These are phyloP conservation scores for Colletotrichum agaves DNA, from an alignment of 2,329 filamentous ascomycete genomes.

Conservation along the genomic window DNA sequence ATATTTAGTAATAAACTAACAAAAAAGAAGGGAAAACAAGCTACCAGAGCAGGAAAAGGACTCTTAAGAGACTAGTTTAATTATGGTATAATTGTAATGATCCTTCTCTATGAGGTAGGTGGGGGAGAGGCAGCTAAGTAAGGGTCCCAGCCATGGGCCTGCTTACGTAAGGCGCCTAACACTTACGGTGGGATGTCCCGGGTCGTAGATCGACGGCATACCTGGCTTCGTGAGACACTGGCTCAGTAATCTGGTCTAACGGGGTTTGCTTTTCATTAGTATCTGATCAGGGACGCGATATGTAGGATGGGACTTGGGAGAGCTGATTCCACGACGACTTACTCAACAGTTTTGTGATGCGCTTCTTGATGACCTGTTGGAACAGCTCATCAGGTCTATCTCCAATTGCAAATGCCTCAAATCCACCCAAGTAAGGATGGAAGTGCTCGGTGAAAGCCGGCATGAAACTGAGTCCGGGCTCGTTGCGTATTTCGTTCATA, in stretches of 20 bases:
- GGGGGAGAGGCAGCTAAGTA: too few species aligned
- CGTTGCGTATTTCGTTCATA: conserved; percentile 41
- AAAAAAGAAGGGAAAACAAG: too few species aligned
- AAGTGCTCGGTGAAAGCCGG: conserved; percentile 27
- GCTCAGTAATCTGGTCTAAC: conserved; percentile 28
- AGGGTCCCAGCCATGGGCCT: too few species aligned
- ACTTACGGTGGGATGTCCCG: conserved; percentile 18
- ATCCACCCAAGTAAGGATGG: conserved; percentile 36
- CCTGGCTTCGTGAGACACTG: conserved; percentile 27
- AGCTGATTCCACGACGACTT: background rate
- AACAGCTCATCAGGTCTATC: conserved; percentile 24
- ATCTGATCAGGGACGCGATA: background rate
- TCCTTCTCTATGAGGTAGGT: too few species aligned
- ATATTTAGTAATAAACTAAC: too few species aligned
- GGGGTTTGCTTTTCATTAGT: background rate
- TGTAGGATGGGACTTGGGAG: background rate
- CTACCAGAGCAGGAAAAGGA: too few species aligned
- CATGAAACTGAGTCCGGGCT: conserved; percentile 37
- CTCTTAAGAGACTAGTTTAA: too few species aligned
- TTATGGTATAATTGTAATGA: too few species aligned
- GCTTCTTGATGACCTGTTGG: conserved; percentile 36
- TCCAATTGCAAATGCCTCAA: conserved; percentile 29
- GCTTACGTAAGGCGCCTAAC: too few species aligned
- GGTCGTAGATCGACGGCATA: conserved; percentile 18
- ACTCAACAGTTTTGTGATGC: conserved; percentile 38